Base-by-base conservation (phyloP, 2,329 filamentous ascomycete species). In the Trichoderma gracile region DNA sequence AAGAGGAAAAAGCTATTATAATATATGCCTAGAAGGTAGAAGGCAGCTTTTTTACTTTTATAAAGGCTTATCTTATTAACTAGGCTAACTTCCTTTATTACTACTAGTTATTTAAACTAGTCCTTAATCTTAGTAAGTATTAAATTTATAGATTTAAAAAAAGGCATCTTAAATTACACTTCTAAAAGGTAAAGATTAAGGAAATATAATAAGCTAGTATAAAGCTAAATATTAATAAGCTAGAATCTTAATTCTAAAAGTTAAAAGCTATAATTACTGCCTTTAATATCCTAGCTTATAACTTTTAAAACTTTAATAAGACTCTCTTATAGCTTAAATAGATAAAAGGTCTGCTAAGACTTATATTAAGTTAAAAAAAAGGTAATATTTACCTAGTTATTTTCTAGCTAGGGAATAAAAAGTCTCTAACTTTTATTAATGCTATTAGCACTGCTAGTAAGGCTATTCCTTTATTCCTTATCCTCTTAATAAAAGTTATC, bases 221-320 rank as follows among this genome's bases (percentile, higher is more conserved):
- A 8, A 30, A 30, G 27, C 27, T 30, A 5, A 30, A 30, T 7
- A 7, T 30, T 30, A 62, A 17, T 23, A 25, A 12, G 4, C 53
- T 17, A 25, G 19, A 33, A 43, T 45, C 6, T 2, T 62, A 42
- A 45, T 62, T 40, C 21, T 27, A 49, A 43, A 15, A n/a, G n/a
- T n/a, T 5, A 47, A 63, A 52, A 23, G 50, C 23, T 63, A 55
- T 63, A 55, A 19, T 21, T 55, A 55, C 55, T 55, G 55, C 33
- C 19, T 46, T 30, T 9, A 8, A 8, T 30, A 30, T 30, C 27
- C 7, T 30, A 8, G 8, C 27, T 9, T 30, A 8, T 30, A 30
- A 30, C 27, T 47, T 63, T 33, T 55, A 63, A 47, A 33, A 63
- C 27, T 55, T 56, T 42, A 23, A 63, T 14, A 19, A 27, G n/a